phyloP scores from a whole-genome alignment of 108 stramenopile species.

The Schizochytrium sp. region DNA sequence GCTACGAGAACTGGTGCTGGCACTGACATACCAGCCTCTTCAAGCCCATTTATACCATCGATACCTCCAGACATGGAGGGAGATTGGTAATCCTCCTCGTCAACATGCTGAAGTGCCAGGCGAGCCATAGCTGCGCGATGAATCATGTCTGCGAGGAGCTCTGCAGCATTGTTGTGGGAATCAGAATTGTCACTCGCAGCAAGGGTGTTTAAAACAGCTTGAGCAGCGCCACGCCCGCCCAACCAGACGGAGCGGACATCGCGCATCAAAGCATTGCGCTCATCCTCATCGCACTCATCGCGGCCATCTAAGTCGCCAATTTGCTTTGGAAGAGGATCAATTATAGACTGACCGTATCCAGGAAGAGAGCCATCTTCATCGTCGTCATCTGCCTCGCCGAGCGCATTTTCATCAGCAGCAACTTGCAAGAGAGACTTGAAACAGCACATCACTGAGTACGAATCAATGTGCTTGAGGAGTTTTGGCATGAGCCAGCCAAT shows the following conservation, averaged over 20 bases:
- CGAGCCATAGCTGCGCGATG: constrained; percentile 57
- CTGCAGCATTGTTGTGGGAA: constrained; percentile 57
- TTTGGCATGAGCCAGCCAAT: constrained; percentile 59
- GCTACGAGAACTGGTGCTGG: neutral
- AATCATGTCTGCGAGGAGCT: constrained; percentile 57
- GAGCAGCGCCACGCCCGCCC: constrained; percentile 38
- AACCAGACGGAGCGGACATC: constrained; percentile 17
- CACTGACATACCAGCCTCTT: neutral
- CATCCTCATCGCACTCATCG: constrained; percentile 42
- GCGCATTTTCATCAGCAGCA: constrained; percentile 10
- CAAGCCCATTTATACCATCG: neutral
- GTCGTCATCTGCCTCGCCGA: constrained; percentile 29
- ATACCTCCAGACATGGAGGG: no score
- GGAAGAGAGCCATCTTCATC: constrained; percentile 30
- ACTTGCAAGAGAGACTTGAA: constrained; percentile 39
- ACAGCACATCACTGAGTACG: constrained; percentile 52
- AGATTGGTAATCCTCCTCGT: neutral
- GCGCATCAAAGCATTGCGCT: constrained; percentile 9
- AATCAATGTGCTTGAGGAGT: constrained; percentile 59
- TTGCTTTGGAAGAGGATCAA: neutral
- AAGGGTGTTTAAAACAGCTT: constrained; percentile 29
- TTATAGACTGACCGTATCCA: neutral
- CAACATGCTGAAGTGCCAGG: constrained; percentile 4
- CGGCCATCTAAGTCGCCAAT: constrained; percentile 40
- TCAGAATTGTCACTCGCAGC: constrained; percentile 56